Evolutionary conservation across 192 early-diverging fungal species (phyloP), one percentile per base, ranked within the genome.

Genomic region (Coemansia javaensis): DNA sequence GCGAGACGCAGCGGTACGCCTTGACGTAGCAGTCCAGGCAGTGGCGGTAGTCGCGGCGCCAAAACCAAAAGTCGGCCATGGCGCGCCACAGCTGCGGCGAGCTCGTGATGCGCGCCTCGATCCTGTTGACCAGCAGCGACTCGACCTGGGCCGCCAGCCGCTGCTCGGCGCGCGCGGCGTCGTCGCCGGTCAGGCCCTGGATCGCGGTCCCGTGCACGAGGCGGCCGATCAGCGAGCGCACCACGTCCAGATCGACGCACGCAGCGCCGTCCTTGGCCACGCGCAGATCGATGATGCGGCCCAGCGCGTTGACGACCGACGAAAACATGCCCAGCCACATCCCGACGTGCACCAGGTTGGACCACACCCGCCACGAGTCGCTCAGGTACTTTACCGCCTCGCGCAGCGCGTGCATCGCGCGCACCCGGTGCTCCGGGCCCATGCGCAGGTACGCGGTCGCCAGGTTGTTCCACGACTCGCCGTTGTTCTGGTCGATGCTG

Each of bases 381-480:
- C 74, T 82, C 45, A 88, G 85, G 43, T 77, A 66, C 53, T 87
- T 86, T 15, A 88, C 45, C 1, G 92, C 91, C 67, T 94, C 88
- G 37, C 85, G 78, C 15, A 97, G 75, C 1, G 88, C 84, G 23
- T 85, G 75, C 63, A 84, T 88, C 0, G 93, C 94, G 18, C 93
- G 90, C n/a, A 59, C 46, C n/a, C 28, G 32, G 32, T 75, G 23
- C 49, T 87, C 88, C 27, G 82, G 62, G 40, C 82, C 82, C 56
- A 80, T 63, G 14, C 66, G 77, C 53, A 95, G 61, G 51, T 90
- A 90, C 32, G 89, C 82, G 1, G 85, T 85, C 4, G 92, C 91
- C 47, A 99, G 65, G 67, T 99, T 99, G 54, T 87, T 97, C 93
- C 94, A 99, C 24, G 92, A 91, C 75, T 99, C 97, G 27, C 86